Base-by-base conservation (phyloP, 352 stramenopile genomes). In the Phytophthora tentaculata region DNA sequence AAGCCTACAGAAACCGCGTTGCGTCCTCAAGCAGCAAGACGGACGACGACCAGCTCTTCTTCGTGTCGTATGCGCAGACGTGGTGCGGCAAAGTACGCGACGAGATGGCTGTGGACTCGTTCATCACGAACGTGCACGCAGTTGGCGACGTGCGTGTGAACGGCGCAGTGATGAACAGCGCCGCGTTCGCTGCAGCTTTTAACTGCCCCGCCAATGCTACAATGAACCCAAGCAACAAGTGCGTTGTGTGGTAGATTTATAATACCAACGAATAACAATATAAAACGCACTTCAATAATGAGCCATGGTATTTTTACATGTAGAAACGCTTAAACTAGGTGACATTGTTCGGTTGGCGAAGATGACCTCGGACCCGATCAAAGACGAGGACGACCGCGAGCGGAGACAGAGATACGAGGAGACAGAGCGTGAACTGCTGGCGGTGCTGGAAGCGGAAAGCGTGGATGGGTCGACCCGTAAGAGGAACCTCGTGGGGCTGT, bases 151-250 rank as follows among this genome's bases (percentile, higher is more conserved):
- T 59, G 63, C 85, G 85, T 39, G 80, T 89, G 16, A 91, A 94
- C 50, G 83, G 83, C n/a, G 80, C 74, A 2, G 71, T 64, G 2
- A 92, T 84, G 81, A 94, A 92, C 64, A 89, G 70, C 56, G 62
- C 53, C 6, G 71, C 76, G 29, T 94, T 92, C 64, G 68, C 78
- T 10, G 24, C 56, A 49, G 69, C 74, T 2, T 94, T 91, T 56
- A 63, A 80, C 24, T 92, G 85, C 59, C 53, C 75, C 10, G 49
- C 28, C 14, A 62, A 52, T 37, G 63, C 58, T 16, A 57, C 62
- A 19, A 90, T 89, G 82, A 89, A 88, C 63, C 74, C 82, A 37
- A 41, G 56, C 29, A 62, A 80, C 43, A 89, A 89, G 66, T 90
- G 80, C 43, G 51, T 77, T 48, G 16, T 84, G 19, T 88, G 77